Evolutionary conservation across 2,329 filamentous ascomycete genomes (phyloP).

Genomic region (Fusarium beomiforme): DNA sequence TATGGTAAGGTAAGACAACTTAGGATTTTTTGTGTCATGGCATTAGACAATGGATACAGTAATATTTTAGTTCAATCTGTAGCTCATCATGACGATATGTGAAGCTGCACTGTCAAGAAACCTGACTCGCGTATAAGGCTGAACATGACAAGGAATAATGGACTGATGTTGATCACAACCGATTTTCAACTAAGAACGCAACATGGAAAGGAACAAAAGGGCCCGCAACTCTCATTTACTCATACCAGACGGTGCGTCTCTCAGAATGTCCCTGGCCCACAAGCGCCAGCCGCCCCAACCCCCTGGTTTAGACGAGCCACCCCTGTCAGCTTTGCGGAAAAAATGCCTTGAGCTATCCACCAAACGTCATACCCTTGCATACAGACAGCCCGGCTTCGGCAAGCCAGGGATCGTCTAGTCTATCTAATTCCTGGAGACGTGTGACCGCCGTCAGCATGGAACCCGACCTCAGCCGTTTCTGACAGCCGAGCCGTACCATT

Average conservation of each 20-base stretch:
- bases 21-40: neutral
- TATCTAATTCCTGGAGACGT: constrained; percentile 20
- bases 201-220: neutral
- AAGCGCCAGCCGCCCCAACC: constrained; percentile 4
- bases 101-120: neutral
- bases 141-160: neutral
- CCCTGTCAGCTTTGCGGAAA: neutral
- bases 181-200: neutral
- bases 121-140: constrained; percentile 17
- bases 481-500: constrained; percentile 5
- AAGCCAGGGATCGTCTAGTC: constrained; percentile 9
- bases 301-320: neutral
- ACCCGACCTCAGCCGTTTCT: constrained; percentile 19
- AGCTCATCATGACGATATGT: constrained; percentile 1
- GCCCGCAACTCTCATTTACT: neutral
- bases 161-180: neutral
- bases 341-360: constrained; percentile 33
- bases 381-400: constrained; percentile 2
- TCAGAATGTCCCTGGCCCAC: neutral
- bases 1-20: too few species aligned
- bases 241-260: neutral
- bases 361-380: constrained; percentile 25
- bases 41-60: neutral
- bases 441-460: neutral
- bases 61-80: neutral